Percentiles rank a stretch among this genome's conserved stretches.
phyloP scores from a whole-genome alignment of 2,329 filamentous ascomycete genomes.

The Xylariaceae sp. region DNA sequence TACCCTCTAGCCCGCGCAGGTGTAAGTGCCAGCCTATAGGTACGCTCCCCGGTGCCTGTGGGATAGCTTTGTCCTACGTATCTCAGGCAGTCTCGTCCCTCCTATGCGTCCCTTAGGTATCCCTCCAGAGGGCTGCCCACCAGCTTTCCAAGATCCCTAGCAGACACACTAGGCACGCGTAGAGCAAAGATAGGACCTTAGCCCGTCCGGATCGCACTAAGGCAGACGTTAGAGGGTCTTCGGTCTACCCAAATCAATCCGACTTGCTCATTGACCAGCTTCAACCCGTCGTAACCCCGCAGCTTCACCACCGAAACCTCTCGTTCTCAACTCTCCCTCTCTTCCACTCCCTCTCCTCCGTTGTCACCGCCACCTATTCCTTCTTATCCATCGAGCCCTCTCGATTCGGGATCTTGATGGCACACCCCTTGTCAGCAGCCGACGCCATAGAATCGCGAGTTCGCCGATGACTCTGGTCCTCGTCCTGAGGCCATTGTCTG shows the following conservation, averaged over 20 bases:
- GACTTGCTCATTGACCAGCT: constrained; percentile 15
- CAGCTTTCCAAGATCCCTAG: neutral
- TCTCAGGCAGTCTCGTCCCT: no score
- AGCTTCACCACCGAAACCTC: constrained; percentile 11
- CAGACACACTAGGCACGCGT: neutral
- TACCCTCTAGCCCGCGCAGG: no score
- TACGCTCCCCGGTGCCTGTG: neutral
- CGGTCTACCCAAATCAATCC: neutral
- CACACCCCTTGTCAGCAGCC: constrained; percentile 46
- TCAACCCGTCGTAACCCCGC: constrained; percentile 19
- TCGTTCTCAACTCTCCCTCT: constrained; percentile 6
- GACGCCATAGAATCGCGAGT: constrained; percentile 47
- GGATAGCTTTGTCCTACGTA: no score
- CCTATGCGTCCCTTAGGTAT: no score
- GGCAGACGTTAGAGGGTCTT: neutral
- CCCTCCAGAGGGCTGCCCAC: no score
- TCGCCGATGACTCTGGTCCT: constrained; percentile 56
- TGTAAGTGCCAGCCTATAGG: neutral
- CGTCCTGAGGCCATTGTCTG: constrained; percentile 45
- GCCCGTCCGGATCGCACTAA: no score
- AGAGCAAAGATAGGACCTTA: neutral
- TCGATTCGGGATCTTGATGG: constrained; percentile 43
- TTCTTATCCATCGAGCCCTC: constrained; percentile 25
- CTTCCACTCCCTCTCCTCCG: neutral
- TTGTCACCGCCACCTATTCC: no score